These are phyloP conservation scores for Lepidium didymum DNA, from an alignment of 345 rosid genomes.

Conservation along the genomic window DNA sequence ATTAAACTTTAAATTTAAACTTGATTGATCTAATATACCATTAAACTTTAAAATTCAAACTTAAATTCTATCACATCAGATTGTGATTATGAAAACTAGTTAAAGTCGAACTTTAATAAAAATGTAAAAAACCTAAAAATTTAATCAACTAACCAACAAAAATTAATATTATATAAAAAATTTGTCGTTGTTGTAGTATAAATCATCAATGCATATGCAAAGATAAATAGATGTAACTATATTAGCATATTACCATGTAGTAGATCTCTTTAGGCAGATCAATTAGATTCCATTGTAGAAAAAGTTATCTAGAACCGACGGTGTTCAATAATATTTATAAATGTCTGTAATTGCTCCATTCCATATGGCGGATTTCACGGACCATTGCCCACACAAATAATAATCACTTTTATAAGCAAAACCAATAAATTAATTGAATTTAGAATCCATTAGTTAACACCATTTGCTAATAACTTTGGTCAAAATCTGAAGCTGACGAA, in stretches of 20 bases:
- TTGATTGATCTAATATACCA: too few species aligned
- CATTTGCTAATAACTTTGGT: slow-evolving; percentile 16
- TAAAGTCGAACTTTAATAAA: too few species aligned
- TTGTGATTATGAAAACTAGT: too few species aligned
- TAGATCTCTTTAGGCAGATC: not conserved
- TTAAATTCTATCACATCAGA: too few species aligned
- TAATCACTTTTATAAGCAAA: not conserved
- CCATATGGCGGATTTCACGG: not conserved
- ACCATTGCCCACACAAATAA: not conserved
- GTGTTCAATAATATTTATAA: not conserved
- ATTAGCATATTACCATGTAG: not conserved
- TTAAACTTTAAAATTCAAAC: too few species aligned
- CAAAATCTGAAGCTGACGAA: slow-evolving; percentile 27
- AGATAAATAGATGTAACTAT: not conserved
- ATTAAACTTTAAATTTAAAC: too few species aligned
- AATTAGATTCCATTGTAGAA: not conserved
- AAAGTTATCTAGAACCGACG: not conserved
- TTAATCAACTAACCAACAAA: too few species aligned
- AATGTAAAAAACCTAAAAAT: too few species aligned
- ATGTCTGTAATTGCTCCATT: not conserved
- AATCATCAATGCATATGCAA: not conserved
- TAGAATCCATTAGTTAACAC: not conserved
- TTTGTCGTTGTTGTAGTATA: too few species aligned
- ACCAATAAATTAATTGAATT: not conserved
- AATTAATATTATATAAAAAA: too few species aligned